Base-by-base conservation (phyloP, 768 basidiomycete genomes). In the Boletus bicolor region DNA sequence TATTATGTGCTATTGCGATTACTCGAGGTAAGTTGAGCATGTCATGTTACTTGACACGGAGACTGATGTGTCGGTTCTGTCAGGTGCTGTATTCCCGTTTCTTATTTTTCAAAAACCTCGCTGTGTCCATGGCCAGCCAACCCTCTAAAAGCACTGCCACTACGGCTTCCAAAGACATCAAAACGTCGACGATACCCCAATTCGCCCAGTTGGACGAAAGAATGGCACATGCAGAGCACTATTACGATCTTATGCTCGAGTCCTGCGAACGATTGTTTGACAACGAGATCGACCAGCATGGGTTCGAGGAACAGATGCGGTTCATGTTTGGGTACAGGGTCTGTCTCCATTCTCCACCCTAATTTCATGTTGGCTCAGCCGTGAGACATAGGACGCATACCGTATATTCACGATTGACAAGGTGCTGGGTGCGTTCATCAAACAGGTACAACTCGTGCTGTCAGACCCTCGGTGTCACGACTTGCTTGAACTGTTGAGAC, bases 321-420 rank as follows among this genome's bases (percentile, higher is more conserved):
- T 80, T 79, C 53, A 86, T 93, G 78, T 95, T 93, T 71, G 90
- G 91, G n/a, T 79, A 85, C 43, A 83, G 84, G 77, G 93, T 88
- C 36, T 30, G 68, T 58, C 52, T 44, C 12, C 9, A 15, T 17
- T 17, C 1, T n/a, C 14, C 24, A 38, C 36, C 38, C 14, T 11
- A 9, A 26, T 36, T 44, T 21, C 32, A 38, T 44, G 14, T 3
- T 5, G 5, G 12, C 64, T 66, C 39, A 59, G 28, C 7, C 8
- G 19, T n/a, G 41, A 7, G 6, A 41, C 17, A 8, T 57, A 89
- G 87, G 77, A 90, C 28, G 86, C 86, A 0, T 98, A 92, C 71
- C 88, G 87, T 66, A 82, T 93, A 64, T 99, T 97, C 72, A 98
- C 96, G 0, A 77, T 97, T 26, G 96, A 99, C 74, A 94, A 97